A percentile compares a stretch with the other conserved stretches of the same genome.
Conservation (phyloP, 2,329 filamentous ascomycete species). For the Fusarium paranaense region DNA sequence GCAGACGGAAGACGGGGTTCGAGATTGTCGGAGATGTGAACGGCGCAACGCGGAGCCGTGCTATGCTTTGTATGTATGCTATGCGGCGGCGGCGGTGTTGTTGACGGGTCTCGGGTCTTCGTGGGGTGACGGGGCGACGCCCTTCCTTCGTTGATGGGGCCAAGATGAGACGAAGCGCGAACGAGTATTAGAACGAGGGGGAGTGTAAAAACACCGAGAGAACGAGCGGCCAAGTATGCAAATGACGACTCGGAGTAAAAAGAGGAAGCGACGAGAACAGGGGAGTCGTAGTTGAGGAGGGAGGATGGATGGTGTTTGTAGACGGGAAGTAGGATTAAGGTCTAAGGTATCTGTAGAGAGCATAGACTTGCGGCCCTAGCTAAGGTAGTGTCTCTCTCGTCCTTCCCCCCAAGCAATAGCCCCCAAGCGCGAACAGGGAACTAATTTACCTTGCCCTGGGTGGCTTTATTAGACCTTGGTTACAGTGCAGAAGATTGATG, state of each 20-base stretch:
- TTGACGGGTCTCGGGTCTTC: conserved; percentile 26
- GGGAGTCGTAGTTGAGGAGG: not conserved
- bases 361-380: conserved; percentile 15
- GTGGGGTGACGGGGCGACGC: conserved; percentile 33
- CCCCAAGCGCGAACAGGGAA: conserved; percentile 38
- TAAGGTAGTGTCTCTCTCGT: not conserved
- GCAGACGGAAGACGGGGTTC: conserved; percentile 4
- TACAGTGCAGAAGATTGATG: conserved; percentile 39
- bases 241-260: conserved; percentile 5
- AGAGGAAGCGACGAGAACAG: not conserved
- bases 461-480: conserved; percentile 30
- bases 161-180: not conserved
- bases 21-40: conserved; percentile 13
- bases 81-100: conserved; percentile 15
- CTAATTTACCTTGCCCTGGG: conserved; percentile 40
- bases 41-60: conserved; percentile 13
- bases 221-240: conserved; percentile 19
- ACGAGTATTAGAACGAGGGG: not conserved
- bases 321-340: conserved; percentile 34
- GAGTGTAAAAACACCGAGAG: not conserved
- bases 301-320: conserved; percentile 23
- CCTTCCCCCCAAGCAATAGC: conserved; percentile 6
- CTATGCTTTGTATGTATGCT: conserved; percentile 14
- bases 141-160: conserved; percentile 12
- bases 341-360: conserved; percentile 1